A percentile compares a stretch with the other conserved stretches of the same genome.
Conservation (phyloP, 2,329 filamentous ascomycete species). For the Fusarium sp. region DNA sequence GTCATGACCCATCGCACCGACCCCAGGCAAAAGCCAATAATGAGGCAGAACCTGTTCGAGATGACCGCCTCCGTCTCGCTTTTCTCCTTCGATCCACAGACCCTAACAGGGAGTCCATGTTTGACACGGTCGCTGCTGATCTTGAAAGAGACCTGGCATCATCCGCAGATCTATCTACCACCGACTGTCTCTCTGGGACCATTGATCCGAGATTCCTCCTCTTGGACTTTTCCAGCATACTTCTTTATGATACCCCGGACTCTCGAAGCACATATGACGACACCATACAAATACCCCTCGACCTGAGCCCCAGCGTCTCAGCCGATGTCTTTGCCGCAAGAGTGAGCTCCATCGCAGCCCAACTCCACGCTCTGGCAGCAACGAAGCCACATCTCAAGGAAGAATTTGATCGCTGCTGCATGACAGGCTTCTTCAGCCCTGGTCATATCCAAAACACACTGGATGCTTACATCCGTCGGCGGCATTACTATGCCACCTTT, state of each 20-base stretch:
- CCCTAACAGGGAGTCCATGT: slow-evolving; percentile 9
- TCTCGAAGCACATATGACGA: fast-evolving
- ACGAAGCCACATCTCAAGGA: slow-evolving; percentile 17
- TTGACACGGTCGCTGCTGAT: slow-evolving; percentile 10
- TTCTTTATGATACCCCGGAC: background rate
- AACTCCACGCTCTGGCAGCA: background rate
- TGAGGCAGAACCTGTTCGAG: background rate
- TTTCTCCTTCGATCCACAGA: slow-evolving; percentile 23
- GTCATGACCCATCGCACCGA: slow-evolving; percentile 12
- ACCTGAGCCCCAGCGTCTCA: background rate
- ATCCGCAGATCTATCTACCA: background rate
- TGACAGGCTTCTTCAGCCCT: slow-evolving; percentile 4
- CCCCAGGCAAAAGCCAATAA: background rate
- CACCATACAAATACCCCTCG: background rate
- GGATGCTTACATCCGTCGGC: slow-evolving; percentile 5
- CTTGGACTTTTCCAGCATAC: slow-evolving; percentile 15
- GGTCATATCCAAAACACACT: slow-evolving; percentile 21
- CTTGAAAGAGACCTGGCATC: slow-evolving; percentile 14
- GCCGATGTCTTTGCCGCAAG: background rate
- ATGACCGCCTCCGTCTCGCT: background rate
- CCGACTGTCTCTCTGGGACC: background rate
- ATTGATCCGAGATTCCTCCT: slow-evolving; percentile 22
- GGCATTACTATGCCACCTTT: slow-evolving; percentile 14
- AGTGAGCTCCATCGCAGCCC: background rate
- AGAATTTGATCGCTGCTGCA: background rate